These are phyloP conservation scores for Juncus inflexus DNA, from an alignment of 176 grass and related monocot species.

Conservation along the genomic window DNA sequence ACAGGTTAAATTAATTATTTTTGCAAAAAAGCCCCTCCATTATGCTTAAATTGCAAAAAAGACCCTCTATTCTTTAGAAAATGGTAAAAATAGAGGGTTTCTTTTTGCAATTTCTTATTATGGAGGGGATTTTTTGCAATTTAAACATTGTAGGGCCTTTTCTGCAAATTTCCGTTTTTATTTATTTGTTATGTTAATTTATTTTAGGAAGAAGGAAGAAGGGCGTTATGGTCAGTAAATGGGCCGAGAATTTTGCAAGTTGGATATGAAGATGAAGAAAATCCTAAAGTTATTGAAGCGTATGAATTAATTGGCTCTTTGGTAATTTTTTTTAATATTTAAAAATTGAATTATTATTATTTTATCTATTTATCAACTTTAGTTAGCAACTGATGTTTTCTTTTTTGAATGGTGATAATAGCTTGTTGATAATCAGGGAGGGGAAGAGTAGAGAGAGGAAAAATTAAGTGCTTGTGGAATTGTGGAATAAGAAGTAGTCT, in stretches of 20 bases:
- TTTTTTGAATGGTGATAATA: too few species aligned
- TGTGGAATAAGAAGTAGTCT: conserved; percentile 4
- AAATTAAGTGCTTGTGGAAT: too few species aligned
- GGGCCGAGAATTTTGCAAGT: conserved; percentile 77
- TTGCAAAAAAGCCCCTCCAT: background rate
- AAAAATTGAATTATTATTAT: background rate
- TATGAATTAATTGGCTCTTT: conserved; percentile 95
- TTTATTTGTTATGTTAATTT: background rate
- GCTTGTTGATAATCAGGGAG: too few species aligned
- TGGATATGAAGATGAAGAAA: conserved; percentile 90
- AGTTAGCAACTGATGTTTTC: too few species aligned
- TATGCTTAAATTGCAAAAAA: background rate
- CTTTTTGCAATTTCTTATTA: background rate
- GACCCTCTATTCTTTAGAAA: background rate
- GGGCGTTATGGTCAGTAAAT: conserved; percentile 81
- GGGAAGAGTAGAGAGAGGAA: too few species aligned
- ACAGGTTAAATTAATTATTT: conserved; percentile 39
- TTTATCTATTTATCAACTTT: background rate
- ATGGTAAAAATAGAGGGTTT: background rate
- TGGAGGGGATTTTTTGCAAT: background rate
- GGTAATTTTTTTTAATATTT: conserved; percentile 30
- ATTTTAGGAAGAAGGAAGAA: conserved; percentile 68
- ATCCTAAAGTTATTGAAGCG: conserved; percentile 88
- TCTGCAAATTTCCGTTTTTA: background rate
- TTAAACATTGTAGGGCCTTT: background rate